Evolutionary conservation across 2,329 filamentous ascomycete species (phyloP).

Genomic region (Penicillium sp.): DNA sequence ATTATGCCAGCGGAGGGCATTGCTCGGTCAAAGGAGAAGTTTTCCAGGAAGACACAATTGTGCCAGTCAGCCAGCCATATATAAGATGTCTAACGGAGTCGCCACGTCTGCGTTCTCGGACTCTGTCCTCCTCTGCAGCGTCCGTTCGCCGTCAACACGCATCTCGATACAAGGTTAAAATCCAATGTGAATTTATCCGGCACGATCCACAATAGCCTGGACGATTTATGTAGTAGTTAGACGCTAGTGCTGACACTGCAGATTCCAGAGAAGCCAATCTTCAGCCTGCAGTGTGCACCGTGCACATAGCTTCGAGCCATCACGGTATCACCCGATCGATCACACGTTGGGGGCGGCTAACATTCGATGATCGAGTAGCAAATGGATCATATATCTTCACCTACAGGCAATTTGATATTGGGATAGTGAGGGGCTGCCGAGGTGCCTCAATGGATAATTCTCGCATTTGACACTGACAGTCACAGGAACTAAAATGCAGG

Average conservation of each 20-base stretch:
- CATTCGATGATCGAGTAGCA: not conserved
- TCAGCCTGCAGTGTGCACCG: not conserved
- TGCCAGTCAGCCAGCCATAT: not conserved
- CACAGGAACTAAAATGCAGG: not conserved
- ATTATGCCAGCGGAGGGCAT: not conserved
- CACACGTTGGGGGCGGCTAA: not conserved
- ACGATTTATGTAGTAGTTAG: not conserved
- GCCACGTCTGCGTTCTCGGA: not conserved
- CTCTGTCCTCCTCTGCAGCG: not conserved
- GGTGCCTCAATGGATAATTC: not conserved
- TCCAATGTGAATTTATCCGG: not conserved
- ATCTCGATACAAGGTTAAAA: not conserved
- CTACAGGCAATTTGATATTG: not conserved
- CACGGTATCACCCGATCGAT: not conserved
- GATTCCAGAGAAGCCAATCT: not conserved
- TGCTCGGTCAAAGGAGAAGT: not conserved
- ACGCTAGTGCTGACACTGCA: not conserved
- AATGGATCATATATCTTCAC: not conserved
- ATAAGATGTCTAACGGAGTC: not conserved
- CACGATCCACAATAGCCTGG: not conserved
- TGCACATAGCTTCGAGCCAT: not conserved
- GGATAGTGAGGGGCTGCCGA: not conserved
- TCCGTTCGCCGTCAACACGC: not conserved
- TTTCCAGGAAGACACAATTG: not conserved
- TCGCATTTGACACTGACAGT: not conserved